A percentile compares a stretch with the other conserved stretches of the same genome.
These are phyloP conservation scores for Solanum lignicaule DNA, from an alignment of 257 asterid genomes.

Conservation along the genomic window DNA sequence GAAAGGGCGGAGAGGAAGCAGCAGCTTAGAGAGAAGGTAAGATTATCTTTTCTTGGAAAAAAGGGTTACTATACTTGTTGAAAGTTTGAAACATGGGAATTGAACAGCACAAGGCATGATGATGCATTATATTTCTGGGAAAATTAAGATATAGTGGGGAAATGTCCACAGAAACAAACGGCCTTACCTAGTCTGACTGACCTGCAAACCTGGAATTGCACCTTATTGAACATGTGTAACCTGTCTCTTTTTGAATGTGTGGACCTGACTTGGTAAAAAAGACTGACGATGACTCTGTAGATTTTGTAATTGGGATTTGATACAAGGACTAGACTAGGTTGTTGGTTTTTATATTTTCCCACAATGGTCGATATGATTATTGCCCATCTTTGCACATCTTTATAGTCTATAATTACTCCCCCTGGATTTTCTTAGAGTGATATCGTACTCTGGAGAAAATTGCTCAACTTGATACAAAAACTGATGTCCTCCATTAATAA, in stretches of 20 bases:
- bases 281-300: background rate
- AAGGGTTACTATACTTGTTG: background rate
- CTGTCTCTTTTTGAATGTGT: background rate
- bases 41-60: conserved; percentile 10
- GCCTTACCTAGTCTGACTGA: background rate
- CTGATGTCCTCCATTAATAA: background rate
- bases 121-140: background rate
- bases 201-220: background rate
- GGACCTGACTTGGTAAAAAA: background rate
- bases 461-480: background rate
- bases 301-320: background rate
- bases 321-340: background rate
- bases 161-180: background rate
- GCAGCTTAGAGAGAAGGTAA: conserved; percentile 79
- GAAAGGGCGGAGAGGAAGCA: conserved; percentile 89
- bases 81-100: background rate
- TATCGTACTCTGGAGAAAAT: background rate
- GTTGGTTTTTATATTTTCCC: background rate
- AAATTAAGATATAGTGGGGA: background rate
- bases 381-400: background rate
- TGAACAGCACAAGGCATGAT: background rate
- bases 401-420: background rate
- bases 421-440: background rate
- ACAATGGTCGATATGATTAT: background rate
- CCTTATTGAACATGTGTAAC: background rate